Base-by-base conservation (phyloP, 352 stramenopile genomes). In the Globisporangium megalacanthum region DNA sequence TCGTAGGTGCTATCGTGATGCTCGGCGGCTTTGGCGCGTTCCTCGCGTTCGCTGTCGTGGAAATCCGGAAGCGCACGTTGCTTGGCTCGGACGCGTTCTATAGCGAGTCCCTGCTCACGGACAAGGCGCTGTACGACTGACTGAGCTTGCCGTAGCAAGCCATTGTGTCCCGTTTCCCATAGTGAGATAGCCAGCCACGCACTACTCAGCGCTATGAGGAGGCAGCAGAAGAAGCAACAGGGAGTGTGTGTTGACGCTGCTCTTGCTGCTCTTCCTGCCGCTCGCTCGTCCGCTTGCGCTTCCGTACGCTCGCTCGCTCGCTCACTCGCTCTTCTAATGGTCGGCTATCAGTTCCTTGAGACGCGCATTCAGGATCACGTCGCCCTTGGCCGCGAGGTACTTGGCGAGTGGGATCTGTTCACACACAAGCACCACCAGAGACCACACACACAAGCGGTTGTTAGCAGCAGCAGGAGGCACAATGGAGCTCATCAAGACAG, bases 321-420 rank as follows among this genome's bases (percentile, higher is more conserved):
- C 33, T 29, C 25, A 29, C 25, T 29, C 25, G 25, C 25, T 29
- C 25, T 29, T 64, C 62, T 72, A 66, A 44, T 67, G 52, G 37
- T 58, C 71, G 70, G 73, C 69, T 72, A 87, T 73, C 62, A 88
- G 77, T 55, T 82, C 56, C 42, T 61, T 54, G 45, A 90, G 74
- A 35, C 70, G 68, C 52, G 66, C 61, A 62, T 88, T 90, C 49
- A 71, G 64, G 53, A 77, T 81, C 66, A 94, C 84, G 10, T 92
- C 80, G 44, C 84, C 84, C 71, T 92, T 91, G 70, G 81, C 70
- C 35, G 82, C 71, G 54, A 94, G 72, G 66, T 92, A 88, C 62
- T 89, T 84, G 59, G 75, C 80, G 62, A 92, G 59, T 45, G 72
- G 77, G 29, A 89, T 68, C 79, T 89, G 66, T 48, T 15, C 13